These are phyloP conservation scores for Eragrostis tef DNA, from an alignment of 202 grass and related monocot genomes.

Conservation along the genomic window DNA sequence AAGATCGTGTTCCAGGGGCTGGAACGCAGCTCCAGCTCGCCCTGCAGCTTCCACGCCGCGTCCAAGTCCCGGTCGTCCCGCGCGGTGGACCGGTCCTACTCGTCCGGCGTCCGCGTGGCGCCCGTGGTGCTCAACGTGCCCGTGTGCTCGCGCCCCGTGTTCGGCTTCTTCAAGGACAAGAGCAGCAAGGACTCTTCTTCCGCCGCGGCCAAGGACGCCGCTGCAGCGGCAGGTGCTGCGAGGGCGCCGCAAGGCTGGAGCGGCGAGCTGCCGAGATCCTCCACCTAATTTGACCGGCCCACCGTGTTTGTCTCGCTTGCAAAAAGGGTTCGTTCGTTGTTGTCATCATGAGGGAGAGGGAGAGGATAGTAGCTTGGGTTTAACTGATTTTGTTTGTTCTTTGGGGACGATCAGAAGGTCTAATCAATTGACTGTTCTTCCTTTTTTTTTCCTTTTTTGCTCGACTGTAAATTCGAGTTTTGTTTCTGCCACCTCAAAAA, in stretches of 20 bases:
- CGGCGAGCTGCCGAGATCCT: slow-evolving; percentile 46
- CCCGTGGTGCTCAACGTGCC: slow-evolving; percentile 90
- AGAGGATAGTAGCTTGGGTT: slow-evolving; percentile 33
- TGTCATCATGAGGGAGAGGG: slow-evolving; percentile 24
- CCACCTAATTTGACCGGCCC: slow-evolving; percentile 28
- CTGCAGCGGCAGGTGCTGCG: slow-evolving; percentile 44
- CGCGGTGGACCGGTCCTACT: slow-evolving; percentile 88
- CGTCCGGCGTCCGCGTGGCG: slow-evolving; percentile 74
- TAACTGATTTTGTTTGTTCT: slow-evolving; percentile 60
- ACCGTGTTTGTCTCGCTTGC: slow-evolving; percentile 19
- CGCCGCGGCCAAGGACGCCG: slow-evolving; percentile 33
- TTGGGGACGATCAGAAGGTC: slow-evolving; percentile 44
- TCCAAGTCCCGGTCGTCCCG: slow-evolving; percentile 56
- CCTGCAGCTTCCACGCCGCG: slow-evolving; percentile 69
- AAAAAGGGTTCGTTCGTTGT: not conserved
- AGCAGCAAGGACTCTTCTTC: slow-evolving; percentile 49
- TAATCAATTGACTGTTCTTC: slow-evolving; percentile 60
- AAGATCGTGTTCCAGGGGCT: slow-evolving; percentile 96
- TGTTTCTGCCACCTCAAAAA: not conserved
- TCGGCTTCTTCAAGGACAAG: slow-evolving; percentile 89
- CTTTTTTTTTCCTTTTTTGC: not conserved
- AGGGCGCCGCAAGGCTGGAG: slow-evolving; percentile 46
- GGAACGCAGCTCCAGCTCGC: slow-evolving; percentile 92
- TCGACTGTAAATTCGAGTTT: slow-evolving; percentile 64
- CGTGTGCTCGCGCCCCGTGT: slow-evolving; percentile 85